Evolutionary conservation across 768 basidiomycete species (phyloP).

Genomic region (Trametes cingulata): DNA sequence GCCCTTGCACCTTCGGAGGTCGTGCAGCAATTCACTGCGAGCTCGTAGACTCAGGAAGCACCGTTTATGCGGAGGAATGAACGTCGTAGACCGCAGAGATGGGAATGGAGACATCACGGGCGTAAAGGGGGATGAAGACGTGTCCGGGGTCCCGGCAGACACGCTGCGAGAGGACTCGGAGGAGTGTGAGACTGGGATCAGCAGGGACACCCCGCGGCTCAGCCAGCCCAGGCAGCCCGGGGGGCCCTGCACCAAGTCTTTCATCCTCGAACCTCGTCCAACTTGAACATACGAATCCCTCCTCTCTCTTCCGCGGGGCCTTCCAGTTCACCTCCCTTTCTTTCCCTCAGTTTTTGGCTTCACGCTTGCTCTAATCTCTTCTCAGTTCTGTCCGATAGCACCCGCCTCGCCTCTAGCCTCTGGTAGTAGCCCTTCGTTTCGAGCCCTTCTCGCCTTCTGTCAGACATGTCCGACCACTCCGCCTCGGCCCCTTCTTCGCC

Average conservation of each 20-base stretch:
- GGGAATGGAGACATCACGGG: not conserved
- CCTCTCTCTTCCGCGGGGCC: conserved; percentile 11
- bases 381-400: conserved; percentile 1
- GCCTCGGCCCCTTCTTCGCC: conserved; percentile 16
- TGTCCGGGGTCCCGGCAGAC: conserved; percentile 9
- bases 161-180: too few relatives aligned
- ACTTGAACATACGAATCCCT: conserved; percentile 20
- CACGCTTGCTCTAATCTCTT: not conserved
- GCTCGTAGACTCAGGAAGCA: too few relatives aligned
- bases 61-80: too few relatives aligned
- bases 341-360: not conserved
- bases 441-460: conserved; percentile 8
- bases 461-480: conserved; percentile 12
- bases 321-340: conserved; percentile 20
- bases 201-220: too few relatives aligned
- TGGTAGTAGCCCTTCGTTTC: not conserved
- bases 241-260: too few relatives aligned
- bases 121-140: conserved; percentile 1
- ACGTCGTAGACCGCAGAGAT: not conserved
- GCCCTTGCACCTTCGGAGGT: not conserved
- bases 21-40: not conserved
- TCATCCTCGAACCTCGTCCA: conserved; percentile 13
- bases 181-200: conserved; percentile 1
- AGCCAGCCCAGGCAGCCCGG: too few relatives aligned
- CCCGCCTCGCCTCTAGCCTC: not conserved